Base-by-base conservation (phyloP, 768 basidiomycete genomes). In the Leccinum uliginosum region DNA sequence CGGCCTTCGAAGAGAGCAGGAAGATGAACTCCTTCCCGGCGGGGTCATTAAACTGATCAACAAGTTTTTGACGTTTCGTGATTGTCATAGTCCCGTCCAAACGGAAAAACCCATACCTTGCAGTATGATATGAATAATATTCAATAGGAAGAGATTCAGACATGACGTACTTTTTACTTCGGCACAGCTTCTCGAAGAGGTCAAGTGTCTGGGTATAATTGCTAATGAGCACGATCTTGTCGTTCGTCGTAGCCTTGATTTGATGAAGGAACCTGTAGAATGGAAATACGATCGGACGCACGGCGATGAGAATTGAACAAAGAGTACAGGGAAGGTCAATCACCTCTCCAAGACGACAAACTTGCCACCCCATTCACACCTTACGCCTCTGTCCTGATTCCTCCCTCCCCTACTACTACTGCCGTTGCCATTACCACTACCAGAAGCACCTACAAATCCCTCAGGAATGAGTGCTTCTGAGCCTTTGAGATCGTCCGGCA, bases 121-220 rank as follows among this genome's bases (percentile, higher is more conserved):
- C n/a, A 40, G 7, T 3, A 48, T 21, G 30, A 52, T 30, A 44
- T 44, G 17, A 58, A 51, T 6, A 35, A 38, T 3, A 19, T 3
- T 26, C 24, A 34, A 50, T 19, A 29, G 7, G 8, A 35, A 61
- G 29, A 12, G 5, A 55, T 23, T 8, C 6, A 12, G 34, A 48
- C 6, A 12, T 6, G 27, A 68, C 78, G 52, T 61, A 93, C 93
- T 90, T 89, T 71, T 94, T 95, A 65, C 73, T 83, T 29, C 91
- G 81, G 65, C 92, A 90, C 50, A 96, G 72, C 67, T 87, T 92
- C 75, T 95, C 93, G 63, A 98, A 96, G 10, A 96, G 73, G 69
- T 97, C 94, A 3, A 98, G 79, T 0, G 94, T 98, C 71, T 95
- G 93, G 5, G 94, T 98, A 67, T 95, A 95, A 70, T 98, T 98